Base-by-base conservation (phyloP, 805 yeast species). In the Ogataea saltuana region DNA sequence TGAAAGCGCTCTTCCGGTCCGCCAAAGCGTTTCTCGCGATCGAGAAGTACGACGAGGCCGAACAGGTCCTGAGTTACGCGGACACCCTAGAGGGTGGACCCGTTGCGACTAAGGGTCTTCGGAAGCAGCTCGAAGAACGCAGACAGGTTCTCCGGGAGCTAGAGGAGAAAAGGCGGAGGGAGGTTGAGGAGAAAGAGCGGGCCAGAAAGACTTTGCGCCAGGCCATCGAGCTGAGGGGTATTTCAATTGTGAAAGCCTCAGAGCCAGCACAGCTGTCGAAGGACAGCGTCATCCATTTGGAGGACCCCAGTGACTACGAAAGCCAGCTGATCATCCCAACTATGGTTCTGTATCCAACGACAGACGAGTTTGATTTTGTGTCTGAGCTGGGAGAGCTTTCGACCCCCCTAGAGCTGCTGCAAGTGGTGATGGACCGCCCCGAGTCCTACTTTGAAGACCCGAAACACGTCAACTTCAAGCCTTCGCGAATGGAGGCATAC, bases 321-420 rank as follows among this genome's bases (percentile, higher is more conserved):
- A 82, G 96, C 0, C 90, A 86, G 56, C 67, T 91, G 35, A 73
- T 85, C n/a, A 74, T 88, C 53, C 96, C 97, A 0, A 85, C 90
- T 0, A 71, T 84, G 69, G 69, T 88, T 3, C 63, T 90, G 44
- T 91, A 88, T 54, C 97, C 98, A 17, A 76, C 89, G 2, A 79
- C 78, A 4, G 84, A 85, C 61, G 93, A 88, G 60, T 86, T 88
- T 53, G 97, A 91, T 62, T 82, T 83, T 54, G 70, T 91, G 29
- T 85, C 81, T 2, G 83, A 81, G 47, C 75, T 85, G 5, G 79
- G 91, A 46, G 97, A 89, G 63, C 65, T 81, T 27, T 71, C 83
- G 1, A 75, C 91, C 0, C 80, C 91, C 0, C 56, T 63, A 4
- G 93, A 85, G 28, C 57, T 86, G 9, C 60, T 88, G 48, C 76